Conservation (phyloP, 2,329 filamentous ascomycete genomes). For the Talaromyces pinophilus region DNA sequence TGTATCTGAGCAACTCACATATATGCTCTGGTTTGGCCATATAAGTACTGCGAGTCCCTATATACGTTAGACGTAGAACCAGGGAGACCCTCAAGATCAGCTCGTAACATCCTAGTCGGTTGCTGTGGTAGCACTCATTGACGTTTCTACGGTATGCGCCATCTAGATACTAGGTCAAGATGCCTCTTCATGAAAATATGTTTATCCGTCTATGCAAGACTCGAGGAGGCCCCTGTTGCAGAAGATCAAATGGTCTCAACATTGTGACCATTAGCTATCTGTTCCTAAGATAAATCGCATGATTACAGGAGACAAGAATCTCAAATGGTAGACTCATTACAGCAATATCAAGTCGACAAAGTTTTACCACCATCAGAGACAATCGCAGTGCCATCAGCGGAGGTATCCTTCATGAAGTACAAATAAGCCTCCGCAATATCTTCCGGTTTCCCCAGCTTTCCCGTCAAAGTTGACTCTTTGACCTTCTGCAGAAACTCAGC, state of each 20-base stretch:
- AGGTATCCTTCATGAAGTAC: slow-evolving; percentile 43
- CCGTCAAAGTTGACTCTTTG: slow-evolving; percentile 31
- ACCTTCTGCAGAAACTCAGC: slow-evolving; percentile 13
- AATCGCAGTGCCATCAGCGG: slow-evolving; percentile 44
- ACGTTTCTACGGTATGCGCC: neutral
- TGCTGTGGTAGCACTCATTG: neutral
- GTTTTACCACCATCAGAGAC: slow-evolving; percentile 39
- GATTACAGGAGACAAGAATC: neutral
- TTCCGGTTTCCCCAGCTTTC: slow-evolving; percentile 42
- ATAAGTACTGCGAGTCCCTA: neutral
- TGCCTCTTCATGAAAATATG: neutral
- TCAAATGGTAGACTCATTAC: neutral
- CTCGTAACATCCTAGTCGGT: neutral
- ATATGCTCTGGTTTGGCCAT: too few species aligned
- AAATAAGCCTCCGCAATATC: slow-evolving; percentile 53
- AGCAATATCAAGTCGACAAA: neutral
- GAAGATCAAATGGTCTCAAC: neutral
- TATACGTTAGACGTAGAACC: neutral
- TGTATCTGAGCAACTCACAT: too few species aligned
- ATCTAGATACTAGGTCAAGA: neutral
- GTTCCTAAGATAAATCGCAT: neutral
- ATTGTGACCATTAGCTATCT: neutral
- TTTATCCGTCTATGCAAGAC: neutral
- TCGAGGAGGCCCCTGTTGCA: neutral
- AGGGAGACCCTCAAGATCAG: neutral